Base-by-base conservation (phyloP, 2,329 filamentous ascomycete genomes). In the Dactylellina drechsleri region DNA sequence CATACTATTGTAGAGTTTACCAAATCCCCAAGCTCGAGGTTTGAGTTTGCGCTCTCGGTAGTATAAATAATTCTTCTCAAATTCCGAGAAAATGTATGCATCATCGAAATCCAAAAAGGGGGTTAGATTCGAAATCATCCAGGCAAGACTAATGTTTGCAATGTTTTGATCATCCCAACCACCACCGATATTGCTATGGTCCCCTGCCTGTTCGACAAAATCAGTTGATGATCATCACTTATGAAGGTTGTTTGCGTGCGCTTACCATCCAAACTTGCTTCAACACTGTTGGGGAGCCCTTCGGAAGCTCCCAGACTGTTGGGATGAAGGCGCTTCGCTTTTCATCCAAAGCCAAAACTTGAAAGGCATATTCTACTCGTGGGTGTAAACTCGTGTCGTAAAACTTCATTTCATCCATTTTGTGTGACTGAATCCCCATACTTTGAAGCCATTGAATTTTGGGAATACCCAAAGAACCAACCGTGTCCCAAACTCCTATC, bases 291-390 rank as follows among this genome's bases (percentile, higher is more conserved):
- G 53, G 50, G 1, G 62, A 67, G 15, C 65, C 71, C 12, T 68
- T 75, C n/a, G 64, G 72, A 2, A 76, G 40, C 57, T 87, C 85
- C 86, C 85, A 88, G 0, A 88, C 80, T 1, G 86, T 85, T 12
- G 86, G 86, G n/a, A 81, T 82, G 72, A 88, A 89, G 0, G 86
- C 84, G 0, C 83, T 80, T 7, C 87, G 84, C 18, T 83, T 84
- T 80, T 89, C 87, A 68, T 88, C 87, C 1, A 89, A 80, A 0
- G 86, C 87, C 8, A 89, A 82, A 0, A 86, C 87, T 20, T 89
- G 87, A 77, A 88, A 88, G 0, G 86, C 87, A 78, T 88, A 83
- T 77, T 87, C 84, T 40, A 89, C 84, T 12, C 83, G 83, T 67
- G 84, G 82, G 0, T 85, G 87, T 26, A 87, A 80, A 45, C 81